phyloP scores from a whole-genome alignment of 805 yeast species.

The Ogataea trehaloabstinens region DNA sequence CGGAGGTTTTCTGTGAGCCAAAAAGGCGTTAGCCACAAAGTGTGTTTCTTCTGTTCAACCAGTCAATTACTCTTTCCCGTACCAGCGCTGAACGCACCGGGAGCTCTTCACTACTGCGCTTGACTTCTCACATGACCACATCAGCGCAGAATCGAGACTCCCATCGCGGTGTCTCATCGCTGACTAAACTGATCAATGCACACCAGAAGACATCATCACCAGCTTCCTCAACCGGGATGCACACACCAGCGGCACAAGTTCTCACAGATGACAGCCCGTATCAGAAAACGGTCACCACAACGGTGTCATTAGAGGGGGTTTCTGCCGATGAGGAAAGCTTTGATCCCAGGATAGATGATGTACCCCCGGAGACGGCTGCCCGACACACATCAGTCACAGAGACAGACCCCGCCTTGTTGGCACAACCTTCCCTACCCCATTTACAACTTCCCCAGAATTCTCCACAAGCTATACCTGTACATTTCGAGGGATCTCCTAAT shows the following conservation, averaged over 20 bases:
- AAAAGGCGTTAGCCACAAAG: too few relatives aligned
- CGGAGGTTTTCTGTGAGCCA: too few relatives aligned
- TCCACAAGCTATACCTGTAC: constrained; percentile 1
- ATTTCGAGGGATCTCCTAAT: not conserved
- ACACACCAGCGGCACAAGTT: constrained; percentile 15
- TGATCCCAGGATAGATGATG: constrained; percentile 6
- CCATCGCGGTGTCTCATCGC: constrained; percentile 28
- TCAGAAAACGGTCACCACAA: constrained; percentile 31
- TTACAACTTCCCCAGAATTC: not conserved
- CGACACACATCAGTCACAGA: not conserved
- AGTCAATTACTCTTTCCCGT: not conserved
- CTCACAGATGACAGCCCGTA: constrained; percentile 19
- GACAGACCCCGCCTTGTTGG: not conserved
- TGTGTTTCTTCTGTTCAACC: too few relatives aligned
- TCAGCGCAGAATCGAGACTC: constrained; percentile 16
- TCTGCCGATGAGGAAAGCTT: constrained; percentile 28
- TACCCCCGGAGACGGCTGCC: not conserved
- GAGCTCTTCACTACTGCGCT: too few relatives aligned
- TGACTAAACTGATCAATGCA: constrained; percentile 34
- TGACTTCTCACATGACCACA: too few relatives aligned
- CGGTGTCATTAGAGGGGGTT: constrained; percentile 33
- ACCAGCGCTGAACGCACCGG: too few relatives aligned
- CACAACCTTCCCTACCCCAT: not conserved
- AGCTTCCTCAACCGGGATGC: constrained; percentile 18
- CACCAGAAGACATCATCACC: constrained; percentile 22